Base-by-base conservation (phyloP, 148 eudicot species). In the Camellia granthamiana region DNA sequence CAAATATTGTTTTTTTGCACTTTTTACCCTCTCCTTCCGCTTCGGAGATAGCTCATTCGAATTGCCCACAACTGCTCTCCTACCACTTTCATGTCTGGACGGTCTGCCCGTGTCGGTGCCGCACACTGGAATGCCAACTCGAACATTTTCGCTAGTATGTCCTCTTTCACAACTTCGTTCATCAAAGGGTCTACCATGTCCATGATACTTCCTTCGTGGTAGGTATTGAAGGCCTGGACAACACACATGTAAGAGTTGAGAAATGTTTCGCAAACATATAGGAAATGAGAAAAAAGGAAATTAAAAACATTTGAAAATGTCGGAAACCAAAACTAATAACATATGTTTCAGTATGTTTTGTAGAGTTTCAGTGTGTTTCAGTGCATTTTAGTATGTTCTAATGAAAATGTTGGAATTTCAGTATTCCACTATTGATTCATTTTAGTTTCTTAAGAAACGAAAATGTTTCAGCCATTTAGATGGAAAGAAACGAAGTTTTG, bases 61-160 rank as follows among this genome's bases (percentile, higher is more conserved):
- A 96, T 89, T 23, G 84, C 88, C 99, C 99, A 94, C 44, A 96
- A 78, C 78, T 89, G 90, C 84, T 90, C 94, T 21, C 90, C 97
- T 0, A 92, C 98, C 0, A 75, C 18, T 82, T 92, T 92, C 99
- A 94, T 94, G 78, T 94, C 94, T 0, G 99, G 99, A 16, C 99
- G 96, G 81, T 94, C 98, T 10, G 73, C 61, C 60, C 92, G 88
- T 52, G 89, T 89, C 42, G 99, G 97, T 4, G 99, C 99, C 2
- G 94, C 94, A 71, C 99, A 96, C 16, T 88, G 91, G 67, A 96
- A 83, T 38, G 94, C 98, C 89, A 96, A 76, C 56, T 80, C 81
- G 60, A 94, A 88, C 84, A 94, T 89, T 80, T 89, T 93, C 80
- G 51, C 70, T 30, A 96, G 88, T 81, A 90, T 90, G 75, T 88